phyloP scores from a whole-genome alignment of 1,139 yeast species.

The Sugiyamaella grinbergsii region DNA sequence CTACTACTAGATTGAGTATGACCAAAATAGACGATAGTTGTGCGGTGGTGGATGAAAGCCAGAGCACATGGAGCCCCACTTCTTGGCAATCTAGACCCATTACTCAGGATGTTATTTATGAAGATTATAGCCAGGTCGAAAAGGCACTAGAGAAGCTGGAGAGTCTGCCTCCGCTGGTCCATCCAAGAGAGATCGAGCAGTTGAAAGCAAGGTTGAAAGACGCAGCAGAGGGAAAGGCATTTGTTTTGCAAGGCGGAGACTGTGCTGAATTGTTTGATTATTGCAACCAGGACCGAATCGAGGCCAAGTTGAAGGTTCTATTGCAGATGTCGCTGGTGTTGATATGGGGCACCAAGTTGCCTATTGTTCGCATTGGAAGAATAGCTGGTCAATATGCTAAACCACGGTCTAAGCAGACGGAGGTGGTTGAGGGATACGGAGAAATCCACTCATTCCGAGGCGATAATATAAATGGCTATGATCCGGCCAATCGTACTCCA shows the following conservation, averaged over 20 bases:
- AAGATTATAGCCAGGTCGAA: conserved; percentile 44
- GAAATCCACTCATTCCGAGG: conserved; percentile 49
- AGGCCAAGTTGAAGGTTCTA: conserved; percentile 47
- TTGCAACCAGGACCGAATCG: conserved; percentile 47
- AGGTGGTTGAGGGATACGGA: conserved; percentile 45
- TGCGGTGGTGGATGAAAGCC: conserved; percentile 7
- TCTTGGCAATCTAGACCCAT: conserved; percentile 50
- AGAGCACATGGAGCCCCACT: conserved; percentile 43
- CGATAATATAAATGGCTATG: conserved; percentile 49
- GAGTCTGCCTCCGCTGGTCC: conserved; percentile 48
- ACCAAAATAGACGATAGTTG: conserved; percentile 4
- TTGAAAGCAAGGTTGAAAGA: conserved; percentile 42
- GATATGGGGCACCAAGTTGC: conserved; percentile 47
- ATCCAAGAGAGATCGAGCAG: conserved; percentile 44
- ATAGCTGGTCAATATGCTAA: conserved; percentile 52
- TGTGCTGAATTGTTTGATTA: conserved; percentile 51
- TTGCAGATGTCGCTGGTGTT: conserved; percentile 49
- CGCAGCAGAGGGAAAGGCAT: conserved; percentile 49
- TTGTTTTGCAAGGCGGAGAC: conserved; percentile 51
- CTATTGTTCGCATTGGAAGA: conserved; percentile 48
- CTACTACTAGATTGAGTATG: conserved; percentile 17
- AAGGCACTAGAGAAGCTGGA: conserved; percentile 47
- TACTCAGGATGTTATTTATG: conserved; percentile 48
- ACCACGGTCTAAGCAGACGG: conserved; percentile 49
- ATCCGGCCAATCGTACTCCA: conserved; percentile 44